Conservation (phyloP, 2,329 filamentous ascomycete genomes). For the Colletotrichum navitas region DNA sequence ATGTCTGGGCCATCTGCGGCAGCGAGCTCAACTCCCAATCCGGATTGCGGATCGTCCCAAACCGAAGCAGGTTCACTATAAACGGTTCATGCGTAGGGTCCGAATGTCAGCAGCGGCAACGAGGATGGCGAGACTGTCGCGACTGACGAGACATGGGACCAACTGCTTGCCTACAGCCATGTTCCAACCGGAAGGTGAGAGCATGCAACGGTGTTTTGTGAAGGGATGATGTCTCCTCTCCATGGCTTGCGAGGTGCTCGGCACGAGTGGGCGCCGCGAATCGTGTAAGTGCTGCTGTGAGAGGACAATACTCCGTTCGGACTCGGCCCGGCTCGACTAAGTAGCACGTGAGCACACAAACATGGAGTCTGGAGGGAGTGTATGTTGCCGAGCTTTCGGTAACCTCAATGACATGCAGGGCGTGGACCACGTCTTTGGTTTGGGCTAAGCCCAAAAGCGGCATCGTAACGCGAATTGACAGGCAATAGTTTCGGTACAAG, state of each 20-base stretch:
- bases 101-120: not conserved
- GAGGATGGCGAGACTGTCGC: not conserved
- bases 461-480: slow-evolving; percentile 19
- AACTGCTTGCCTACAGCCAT: slow-evolving; percentile 13
- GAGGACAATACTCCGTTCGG: not conserved
- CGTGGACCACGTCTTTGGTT: slow-evolving; percentile 16
- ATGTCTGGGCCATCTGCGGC: not conserved
- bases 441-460: slow-evolving; percentile 5
- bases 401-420: not conserved
- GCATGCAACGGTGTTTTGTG: not conserved
- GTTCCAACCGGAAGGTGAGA: slow-evolving; percentile 3
- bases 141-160: not conserved
- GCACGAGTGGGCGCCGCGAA: not conserved
- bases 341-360: not conserved
- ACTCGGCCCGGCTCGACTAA: not conserved
- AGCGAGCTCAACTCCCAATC: not conserved
- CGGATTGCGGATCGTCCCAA: not conserved
- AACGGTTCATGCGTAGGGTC: not conserved
- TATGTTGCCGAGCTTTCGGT: not conserved
- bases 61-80: too few species aligned
- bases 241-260: slow-evolving; percentile 7
- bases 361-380: not conserved
- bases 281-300: slow-evolving; percentile 1
- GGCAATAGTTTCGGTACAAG: not conserved
- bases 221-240: not conserved